Evolutionary conservation across 768 basidiomycete species (phyloP), one percentile per base, ranked within the genome.

Genomic region (Suillus hirtellus): DNA sequence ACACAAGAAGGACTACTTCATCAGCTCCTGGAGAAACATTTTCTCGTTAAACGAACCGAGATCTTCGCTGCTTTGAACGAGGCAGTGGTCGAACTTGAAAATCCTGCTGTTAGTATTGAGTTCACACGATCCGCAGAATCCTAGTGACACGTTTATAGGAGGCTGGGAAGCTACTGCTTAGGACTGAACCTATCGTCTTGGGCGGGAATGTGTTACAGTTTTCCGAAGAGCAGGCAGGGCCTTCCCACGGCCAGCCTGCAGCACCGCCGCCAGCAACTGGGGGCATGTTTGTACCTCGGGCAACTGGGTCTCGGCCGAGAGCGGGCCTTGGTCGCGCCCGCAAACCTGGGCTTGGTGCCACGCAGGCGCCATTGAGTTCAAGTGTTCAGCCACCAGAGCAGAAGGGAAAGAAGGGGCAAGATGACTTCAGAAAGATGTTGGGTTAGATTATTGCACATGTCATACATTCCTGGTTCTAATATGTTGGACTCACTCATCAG

Each of bases 1-100:
- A 88, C 93, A 5, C 93, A 97, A 71, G 97, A 99, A 71, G 96
- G 92, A 2, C 78, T 99, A 1, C 75, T 99, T 31, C 96, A 99
- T 68, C 97, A 99, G 79, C 78, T 80, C 0, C 77, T 99, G 4
- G 93, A 95, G 72, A 96, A 94, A 75, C 72, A 90, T 46, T 85
- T 85, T 1, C 73, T 78, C 3, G 84, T 93, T 46, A 86, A 84
- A 59, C 86, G 95, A 6, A 85, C 93, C 2, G 89, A 95, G 72
- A 80, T 96, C 6, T 88, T 95, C 67, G 71, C 77, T 7, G 84
- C 88, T 63, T 74, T 75, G 55, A 79, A 79, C 27, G 85, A 90
- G 73, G 89, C 88, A 11, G 76, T 87, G 4, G 84, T 87, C 12
- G 89, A 89, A 70, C 76, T 91, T 21, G 84, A 87, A 61, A 89